These are phyloP conservation scores for Alternaria sp. DNA, from an alignment of 2,329 filamentous ascomycete species.

Conservation along the genomic window DNA sequence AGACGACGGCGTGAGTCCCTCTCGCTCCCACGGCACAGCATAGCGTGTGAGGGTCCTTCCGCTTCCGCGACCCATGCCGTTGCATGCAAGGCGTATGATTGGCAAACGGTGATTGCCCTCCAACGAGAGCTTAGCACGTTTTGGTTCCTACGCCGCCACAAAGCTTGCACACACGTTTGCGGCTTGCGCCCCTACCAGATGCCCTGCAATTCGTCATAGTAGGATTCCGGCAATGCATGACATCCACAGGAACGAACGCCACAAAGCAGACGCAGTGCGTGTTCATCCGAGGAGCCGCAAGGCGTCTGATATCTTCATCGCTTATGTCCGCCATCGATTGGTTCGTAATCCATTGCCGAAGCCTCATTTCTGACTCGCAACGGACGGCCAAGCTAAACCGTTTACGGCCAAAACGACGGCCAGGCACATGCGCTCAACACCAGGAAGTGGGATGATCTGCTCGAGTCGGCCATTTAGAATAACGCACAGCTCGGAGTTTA, in stretches of 20 bases:
- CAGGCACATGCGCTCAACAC: background rate
- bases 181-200: background rate
- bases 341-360: background rate
- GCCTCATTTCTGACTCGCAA: constrained; percentile 4
- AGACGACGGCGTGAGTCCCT: constrained; percentile 1
- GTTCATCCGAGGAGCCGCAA: background rate
- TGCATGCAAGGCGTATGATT: background rate
- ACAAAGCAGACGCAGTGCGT: background rate
- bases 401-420: background rate
- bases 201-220: background rate
- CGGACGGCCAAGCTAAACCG: background rate
- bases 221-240: background rate
- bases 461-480: background rate
- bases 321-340: background rate
- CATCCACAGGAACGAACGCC: background rate
- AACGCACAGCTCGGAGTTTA: background rate
- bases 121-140: background rate
- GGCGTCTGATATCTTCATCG: background rate
- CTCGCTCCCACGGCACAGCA: background rate
- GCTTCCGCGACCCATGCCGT: constrained; percentile 8
- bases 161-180: background rate
- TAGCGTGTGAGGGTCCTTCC: background rate
- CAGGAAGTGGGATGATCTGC: background rate
- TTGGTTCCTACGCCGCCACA: background rate
- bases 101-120: background rate